These are phyloP conservation scores for Phalaenopsis aphrodite DNA, from an alignment of 106 monocot species.

Conservation along the genomic window DNA sequence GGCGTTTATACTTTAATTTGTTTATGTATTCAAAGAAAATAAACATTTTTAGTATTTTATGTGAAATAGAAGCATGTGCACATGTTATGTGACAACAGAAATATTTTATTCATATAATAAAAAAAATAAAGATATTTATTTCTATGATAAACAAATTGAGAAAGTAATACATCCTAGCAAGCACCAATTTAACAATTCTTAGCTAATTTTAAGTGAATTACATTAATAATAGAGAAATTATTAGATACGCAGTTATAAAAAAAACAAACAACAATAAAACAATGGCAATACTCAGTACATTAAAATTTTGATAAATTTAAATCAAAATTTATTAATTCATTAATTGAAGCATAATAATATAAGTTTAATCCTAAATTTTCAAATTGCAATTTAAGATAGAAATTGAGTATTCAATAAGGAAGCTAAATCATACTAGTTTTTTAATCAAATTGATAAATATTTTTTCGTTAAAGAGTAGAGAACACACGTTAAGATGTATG, in stretches of 20 bases:
- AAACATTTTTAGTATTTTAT: not conserved
- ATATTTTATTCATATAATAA: not conserved
- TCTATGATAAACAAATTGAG: not conserved
- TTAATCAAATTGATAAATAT: too few species aligned
- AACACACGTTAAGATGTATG: too few species aligned
- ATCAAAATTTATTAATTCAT: not conserved
- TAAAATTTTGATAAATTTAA: not conserved
- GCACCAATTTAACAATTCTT: not conserved
- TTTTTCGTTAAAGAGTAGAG: too few species aligned
- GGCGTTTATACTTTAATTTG: not conserved
- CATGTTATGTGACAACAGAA: not conserved
- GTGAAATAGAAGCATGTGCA: not conserved
- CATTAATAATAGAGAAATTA: not conserved
- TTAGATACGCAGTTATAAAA: not conserved
- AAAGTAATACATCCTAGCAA: not conserved
- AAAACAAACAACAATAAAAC: not conserved
- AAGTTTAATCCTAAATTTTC: not conserved
- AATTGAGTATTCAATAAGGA: not conserved
- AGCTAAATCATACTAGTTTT: too few species aligned
- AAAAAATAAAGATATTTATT: not conserved
- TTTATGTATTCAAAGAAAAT: not conserved
- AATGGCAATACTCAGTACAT: not conserved
- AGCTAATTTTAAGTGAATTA: not conserved
- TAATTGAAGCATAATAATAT: not conserved
- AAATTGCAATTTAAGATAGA: not conserved